Evolutionary conservation across 192 early-diverging fungal species (phyloP).

Genomic region (Coemansia sp.): DNA sequence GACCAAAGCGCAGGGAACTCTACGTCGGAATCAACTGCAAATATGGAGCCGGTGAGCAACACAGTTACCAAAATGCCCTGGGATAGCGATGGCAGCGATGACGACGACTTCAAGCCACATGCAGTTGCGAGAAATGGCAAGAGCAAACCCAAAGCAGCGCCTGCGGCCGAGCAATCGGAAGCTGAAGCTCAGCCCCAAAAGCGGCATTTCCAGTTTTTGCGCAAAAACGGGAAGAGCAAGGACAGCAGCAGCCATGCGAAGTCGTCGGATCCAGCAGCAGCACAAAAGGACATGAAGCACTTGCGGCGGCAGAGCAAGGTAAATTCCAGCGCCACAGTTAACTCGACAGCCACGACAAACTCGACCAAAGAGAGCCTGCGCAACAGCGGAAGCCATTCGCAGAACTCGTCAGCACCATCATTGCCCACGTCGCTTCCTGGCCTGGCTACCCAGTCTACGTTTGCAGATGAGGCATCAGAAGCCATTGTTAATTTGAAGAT

Average conservation of each 20-base stretch:
- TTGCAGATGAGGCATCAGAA: conserved; percentile 46
- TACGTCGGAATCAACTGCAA: conserved; percentile 35
- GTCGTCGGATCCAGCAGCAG: conserved; percentile 13
- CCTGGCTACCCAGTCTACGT: conserved; percentile 22
- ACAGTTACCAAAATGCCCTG: conserved; percentile 28
- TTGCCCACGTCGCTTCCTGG: conserved; percentile 32
- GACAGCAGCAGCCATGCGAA: conserved; percentile 24
- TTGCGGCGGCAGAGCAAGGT: conserved; percentile 11
- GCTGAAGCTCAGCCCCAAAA: conserved; percentile 35
- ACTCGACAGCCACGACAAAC: conserved; percentile 27
- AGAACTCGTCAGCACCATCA: conserved; percentile 38
- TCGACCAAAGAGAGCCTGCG: conserved; percentile 40
- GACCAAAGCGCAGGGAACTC: conserved; percentile 31
- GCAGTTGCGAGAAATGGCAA: conserved; percentile 7
- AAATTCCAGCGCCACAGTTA: conserved; percentile 1
- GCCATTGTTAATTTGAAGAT: conserved; percentile 48
- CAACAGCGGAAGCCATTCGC: conserved; percentile 31
- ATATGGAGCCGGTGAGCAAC: conserved; percentile 12
- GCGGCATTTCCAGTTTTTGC: conserved; percentile 48
- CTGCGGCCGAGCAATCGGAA: conserved; percentile 11
- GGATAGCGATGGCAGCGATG: conserved; percentile 46
- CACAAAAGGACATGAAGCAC: conserved; percentile 21
- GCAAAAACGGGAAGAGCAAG: conserved; percentile 43
- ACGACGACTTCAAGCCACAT: conserved; percentile 19
- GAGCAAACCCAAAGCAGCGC: conserved; percentile 1